Base-by-base conservation (phyloP, 164 flowering plant species). In the Tetrastigma voinierianum region DNA sequence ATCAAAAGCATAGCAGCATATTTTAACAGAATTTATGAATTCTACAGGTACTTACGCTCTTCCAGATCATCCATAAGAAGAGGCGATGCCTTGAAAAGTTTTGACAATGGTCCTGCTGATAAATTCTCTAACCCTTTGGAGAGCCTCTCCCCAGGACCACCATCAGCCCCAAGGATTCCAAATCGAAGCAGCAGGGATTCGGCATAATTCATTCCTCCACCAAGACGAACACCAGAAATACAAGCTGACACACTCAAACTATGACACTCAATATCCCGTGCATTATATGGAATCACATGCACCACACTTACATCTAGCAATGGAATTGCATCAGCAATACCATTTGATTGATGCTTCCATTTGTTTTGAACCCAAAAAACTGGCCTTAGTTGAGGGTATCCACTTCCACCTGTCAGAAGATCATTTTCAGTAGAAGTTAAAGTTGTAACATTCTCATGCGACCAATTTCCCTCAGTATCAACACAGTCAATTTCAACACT, bases 151-250 rank as follows among this genome's bases (percentile, higher is more conserved):
- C 97, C 90, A 56, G 97, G 98, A 61, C 96, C 96, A 71, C 98
- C 98, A 82, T 92, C 96, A 53, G 88, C 90, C 46, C 96, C 92
- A 69, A 95, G 85, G 58, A 95, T 87, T 66, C 98, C 97, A 83
- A 95, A 95, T 10, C 91, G 81, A 79, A 90, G 98, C 74, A 95
- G 84, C 67, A 95, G 73, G 40, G 92, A 87, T 77, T 95, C 98
- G 13, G 97, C 62, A 70, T 90, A 95, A 77, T 78, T 92, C 97
- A 95, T 90, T 71, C 98, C 98, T 62, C 98, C 97, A 62, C 94
- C 97, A 60, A 95, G 89, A 56, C 97, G 91, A 57, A 95, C 81
- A 46, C 98, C 96, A 58, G 90, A 82, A 43, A 95, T 74, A 81
- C 86, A 84, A 61, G 92, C 96, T 10, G 88, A 83, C 66, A 92